Evolutionary conservation across 495 filamentous ascomycete genomes (phyloP), one percentile per base, ranked within the genome.

Genomic region (Friedmanniomyces endolithicus): DNA sequence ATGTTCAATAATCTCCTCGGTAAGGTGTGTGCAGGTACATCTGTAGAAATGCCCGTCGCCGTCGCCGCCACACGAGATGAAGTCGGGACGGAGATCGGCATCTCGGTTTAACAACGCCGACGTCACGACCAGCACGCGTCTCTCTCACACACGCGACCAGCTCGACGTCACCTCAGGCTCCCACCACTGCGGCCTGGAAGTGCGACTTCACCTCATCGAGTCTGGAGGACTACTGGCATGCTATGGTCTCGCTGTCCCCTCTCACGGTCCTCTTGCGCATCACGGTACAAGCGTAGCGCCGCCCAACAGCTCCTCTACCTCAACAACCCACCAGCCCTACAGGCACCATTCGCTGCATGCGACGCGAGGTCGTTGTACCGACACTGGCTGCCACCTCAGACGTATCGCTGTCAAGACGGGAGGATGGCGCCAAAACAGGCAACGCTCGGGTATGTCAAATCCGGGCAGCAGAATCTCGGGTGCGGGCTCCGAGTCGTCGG

Each of bases 371-470:
- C 34, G 3, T 12, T 44, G 45, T 55, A 44, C 27, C 8, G 25
- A 19, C 34, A 54, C 27, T 59, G 57, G 50, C 16, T 17, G 11
- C 50, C 52, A n/a, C 31, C 57, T 1, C 57, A 55, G 27, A 55
- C 46, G 11, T 31, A 46, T 37, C 43, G 51, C n/a, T 22, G 8
- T 3, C 49, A 34, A 31, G 0, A 39, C 25, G 52, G 24, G 17
- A 59, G 16, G 23, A 60, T 61, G 59, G 34, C 59, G 25, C 64
- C 64, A 14, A 95, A 89, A 67, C 90, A 97, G 75, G 80, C 85
- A 63, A 95, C 88, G 37, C 69, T 97, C 65, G 88, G 88, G 90
- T 97, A 95, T 74, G 90, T 94, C 44, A 83, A 78, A 67, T 74
- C 82, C 53, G 75, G 79, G 50, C 88, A 95, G 72, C 77, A 79